A percentile compares a stretch with the other conserved stretches of the same genome.
phyloP scores from a whole-genome alignment of 768 basidiomycete genomes.

The Suillus placidus region DNA sequence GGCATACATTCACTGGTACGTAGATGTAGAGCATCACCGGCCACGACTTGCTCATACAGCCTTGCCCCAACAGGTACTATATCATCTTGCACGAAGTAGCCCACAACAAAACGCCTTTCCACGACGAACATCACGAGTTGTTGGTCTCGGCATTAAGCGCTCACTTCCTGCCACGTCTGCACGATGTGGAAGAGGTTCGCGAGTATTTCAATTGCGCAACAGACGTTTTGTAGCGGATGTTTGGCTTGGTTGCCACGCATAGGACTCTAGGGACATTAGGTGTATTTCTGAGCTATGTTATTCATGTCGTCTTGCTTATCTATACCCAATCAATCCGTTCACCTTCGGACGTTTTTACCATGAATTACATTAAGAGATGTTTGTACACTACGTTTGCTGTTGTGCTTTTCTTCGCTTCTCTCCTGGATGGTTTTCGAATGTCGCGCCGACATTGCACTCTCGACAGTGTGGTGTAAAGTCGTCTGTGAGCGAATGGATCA shows the following conservation, averaged over 20 bases:
- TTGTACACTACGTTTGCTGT: no score
- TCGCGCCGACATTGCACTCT: no score
- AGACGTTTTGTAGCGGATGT: background rate
- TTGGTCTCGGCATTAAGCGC: slow-evolving; percentile 16
- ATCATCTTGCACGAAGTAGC: slow-evolving; percentile 32
- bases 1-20: slow-evolving; percentile 7
- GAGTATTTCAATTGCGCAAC: background rate
- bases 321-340: background rate
- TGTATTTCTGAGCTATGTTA: background rate
- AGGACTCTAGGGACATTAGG: background rate
- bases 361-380: no score
- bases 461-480: no score
- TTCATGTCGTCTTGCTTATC: background rate
- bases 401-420: no score
- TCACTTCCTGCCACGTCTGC: background rate
- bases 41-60: background rate
- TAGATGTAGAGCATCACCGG: background rate
- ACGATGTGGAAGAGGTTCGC: background rate
- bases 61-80: slow-evolving; percentile 24
- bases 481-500: no score
- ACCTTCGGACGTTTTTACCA: no score
- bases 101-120: slow-evolving; percentile 26
- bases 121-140: slow-evolving; percentile 30
- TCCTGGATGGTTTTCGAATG: no score
- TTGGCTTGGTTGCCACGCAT: background rate